Base-by-base conservation (phyloP, 2,329 filamentous ascomycete genomes). In the Clonostachys sp. region DNA sequence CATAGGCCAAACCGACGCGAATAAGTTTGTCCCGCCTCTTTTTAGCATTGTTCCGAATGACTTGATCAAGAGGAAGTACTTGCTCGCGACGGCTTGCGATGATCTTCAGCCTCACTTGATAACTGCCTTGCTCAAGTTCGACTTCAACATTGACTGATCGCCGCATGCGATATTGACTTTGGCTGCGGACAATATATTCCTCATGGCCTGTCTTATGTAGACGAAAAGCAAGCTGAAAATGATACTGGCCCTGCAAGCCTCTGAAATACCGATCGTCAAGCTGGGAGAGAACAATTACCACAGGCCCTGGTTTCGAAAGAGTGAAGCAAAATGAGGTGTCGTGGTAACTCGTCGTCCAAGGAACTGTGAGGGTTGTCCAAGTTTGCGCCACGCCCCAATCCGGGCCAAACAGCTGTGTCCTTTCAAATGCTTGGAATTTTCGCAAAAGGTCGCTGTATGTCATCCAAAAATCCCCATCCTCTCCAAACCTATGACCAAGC, bases 111-210 rank as follows among this genome's bases (percentile, higher is more conserved):
- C 89, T 74, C 5, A 95, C 81, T 7, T 80, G 81, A 64, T 95
- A 95, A 41, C 78, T 81, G 12, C 89, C 89, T 0, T 85, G 78
- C 17, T 88, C 82, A 24, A 95, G 79, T 35, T 84, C 75, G 9
- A 94, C 74, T 61, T 94, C 89, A 2, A 87, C 83, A 45, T 86
- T 91, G 38, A 91, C 84, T 1, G 86, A 88, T 7, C 89, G 83
- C 18, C 74, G 81, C 79, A 90, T 88, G 20, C 77, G 66, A 50
- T 78, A 75, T 34, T 74, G 72, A 34, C 68, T 67, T 45, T 78
- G 72, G 48, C 74, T 79, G 55, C 77, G 74, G 13, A 80, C 74
- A 13, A 81, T 67, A 53, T 80, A 80, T 53, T 78, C 75, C 46
- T 77, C 73, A 55, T 61, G 68, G 44, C 61, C 72, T 42, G 63